Evolutionary conservation across 2,329 filamentous ascomycete genomes (phyloP).

Genomic region (Alternaria gaisen): DNA sequence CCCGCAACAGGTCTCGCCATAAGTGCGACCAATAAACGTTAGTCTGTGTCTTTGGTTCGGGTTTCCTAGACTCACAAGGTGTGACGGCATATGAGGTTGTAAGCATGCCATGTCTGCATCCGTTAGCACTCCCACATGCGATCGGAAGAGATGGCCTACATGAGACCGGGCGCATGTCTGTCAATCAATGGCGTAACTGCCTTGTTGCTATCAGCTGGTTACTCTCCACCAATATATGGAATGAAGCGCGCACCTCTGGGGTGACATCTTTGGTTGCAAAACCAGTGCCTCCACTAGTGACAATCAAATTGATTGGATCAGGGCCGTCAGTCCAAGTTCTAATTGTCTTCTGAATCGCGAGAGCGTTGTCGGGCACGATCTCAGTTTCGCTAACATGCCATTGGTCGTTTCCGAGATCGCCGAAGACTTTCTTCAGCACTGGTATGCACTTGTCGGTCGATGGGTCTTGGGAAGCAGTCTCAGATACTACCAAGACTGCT

Average conservation of each 20-base stretch:
- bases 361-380: conserved; percentile 81
- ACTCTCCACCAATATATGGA: neutral
- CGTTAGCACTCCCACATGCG: conserved; percentile 20
- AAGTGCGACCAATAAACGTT: conserved; percentile 75
- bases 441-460: conserved; percentile 78
- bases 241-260: conserved; percentile 72
- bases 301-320: conserved; percentile 72
- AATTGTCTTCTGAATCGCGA: conserved; percentile 78
- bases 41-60: conserved; percentile 17
- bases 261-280: conserved; percentile 87
- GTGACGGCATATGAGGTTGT: conserved; percentile 84
- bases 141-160: conserved; percentile 59
- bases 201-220: conserved; percentile 53
- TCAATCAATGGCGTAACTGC: conserved; percentile 82
- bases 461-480: conserved; percentile 83
- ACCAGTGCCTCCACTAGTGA: conserved; percentile 92
- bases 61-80: conserved; percentile 74
- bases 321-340: conserved; percentile 75
- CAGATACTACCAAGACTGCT: conserved; percentile 87
- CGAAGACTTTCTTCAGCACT: conserved; percentile 74
- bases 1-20: conserved; percentile 96
- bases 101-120: conserved; percentile 83
- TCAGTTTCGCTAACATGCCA: conserved; percentile 75
- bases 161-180: conserved; percentile 85
- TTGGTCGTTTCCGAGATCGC: conserved; percentile 69